These are phyloP conservation scores for Fraxinus velutina DNA, from an alignment of 305 asterid species.

Conservation along the genomic window DNA sequence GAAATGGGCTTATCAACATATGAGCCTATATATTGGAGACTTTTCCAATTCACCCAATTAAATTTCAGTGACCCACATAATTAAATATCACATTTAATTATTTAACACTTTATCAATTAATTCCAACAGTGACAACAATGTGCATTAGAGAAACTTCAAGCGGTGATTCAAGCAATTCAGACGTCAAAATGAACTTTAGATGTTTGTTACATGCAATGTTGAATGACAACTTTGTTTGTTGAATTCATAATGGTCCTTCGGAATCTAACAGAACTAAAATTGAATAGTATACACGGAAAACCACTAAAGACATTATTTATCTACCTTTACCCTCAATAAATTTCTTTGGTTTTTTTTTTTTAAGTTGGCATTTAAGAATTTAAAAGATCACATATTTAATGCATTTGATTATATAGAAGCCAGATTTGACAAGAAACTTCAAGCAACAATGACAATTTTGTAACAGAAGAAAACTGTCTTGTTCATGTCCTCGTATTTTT, in stretches of 20 bases:
- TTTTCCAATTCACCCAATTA: no score
- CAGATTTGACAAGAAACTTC: neutral
- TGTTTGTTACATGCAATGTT: neutral
- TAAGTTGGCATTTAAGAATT: no score
- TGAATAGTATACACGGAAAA: neutral
- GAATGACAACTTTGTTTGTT: neutral
- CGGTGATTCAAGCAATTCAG: neutral
- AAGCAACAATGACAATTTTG: neutral
- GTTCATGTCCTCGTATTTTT: slow-evolving; percentile 72
- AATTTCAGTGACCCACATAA: no score
- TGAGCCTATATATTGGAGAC: no score
- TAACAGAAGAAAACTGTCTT: slow-evolving; percentile 35
- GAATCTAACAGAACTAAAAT: neutral
- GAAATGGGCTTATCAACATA: no score
- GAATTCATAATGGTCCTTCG: neutral
- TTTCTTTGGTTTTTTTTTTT: no score
- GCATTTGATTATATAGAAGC: neutral
- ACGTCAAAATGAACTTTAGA: neutral
- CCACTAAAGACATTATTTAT: neutral
- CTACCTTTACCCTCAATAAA: neutral
- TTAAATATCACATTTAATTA: no score
- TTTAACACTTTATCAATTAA: no score
- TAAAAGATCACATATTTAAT: neutral
- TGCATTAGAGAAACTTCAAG: neutral
- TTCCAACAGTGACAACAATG: no score